Evolutionary conservation across 2,329 filamentous ascomycete species (phyloP).

Genomic region (Pyrenophora tritici-repentis): DNA sequence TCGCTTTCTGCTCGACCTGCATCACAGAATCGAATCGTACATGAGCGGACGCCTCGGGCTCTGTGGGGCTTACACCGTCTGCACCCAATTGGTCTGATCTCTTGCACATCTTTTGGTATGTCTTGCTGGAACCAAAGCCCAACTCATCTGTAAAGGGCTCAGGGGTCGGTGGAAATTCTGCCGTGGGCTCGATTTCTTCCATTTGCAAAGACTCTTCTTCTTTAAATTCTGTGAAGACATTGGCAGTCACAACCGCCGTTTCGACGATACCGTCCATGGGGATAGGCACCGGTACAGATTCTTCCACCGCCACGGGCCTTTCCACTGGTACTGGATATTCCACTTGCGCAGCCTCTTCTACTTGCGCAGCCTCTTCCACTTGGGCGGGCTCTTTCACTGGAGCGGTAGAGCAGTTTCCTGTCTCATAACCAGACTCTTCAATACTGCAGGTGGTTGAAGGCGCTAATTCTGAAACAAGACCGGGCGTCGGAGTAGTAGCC

Average conservation of each 20-base stretch:
- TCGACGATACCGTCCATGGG: neutral
- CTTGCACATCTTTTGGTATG: slow-evolving; percentile 19
- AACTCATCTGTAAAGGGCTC: slow-evolving; percentile 26
- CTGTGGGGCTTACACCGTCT: neutral
- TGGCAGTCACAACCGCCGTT: neutral
- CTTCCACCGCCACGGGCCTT: too few species aligned
- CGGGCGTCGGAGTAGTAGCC: slow-evolving; percentile 4
- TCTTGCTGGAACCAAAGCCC: slow-evolving; percentile 21
- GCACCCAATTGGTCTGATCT: slow-evolving; percentile 1
- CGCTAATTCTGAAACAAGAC: neutral
- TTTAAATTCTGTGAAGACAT: neutral
- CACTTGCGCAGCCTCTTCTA: neutral
- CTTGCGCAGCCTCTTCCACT: neutral
- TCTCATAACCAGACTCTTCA: neutral
- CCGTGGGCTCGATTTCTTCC: slow-evolving; percentile 9
- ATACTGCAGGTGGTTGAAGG: neutral
- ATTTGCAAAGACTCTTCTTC: neutral
- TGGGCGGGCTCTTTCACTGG: neutral
- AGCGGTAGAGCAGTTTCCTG: neutral
- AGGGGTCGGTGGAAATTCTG: slow-evolving; percentile 1
- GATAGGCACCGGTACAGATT: too few species aligned
- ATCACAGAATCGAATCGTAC: slow-evolving; percentile 23
- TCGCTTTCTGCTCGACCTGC: slow-evolving; percentile 7
- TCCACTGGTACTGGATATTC: neutral
- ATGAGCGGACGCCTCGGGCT: neutral